Percentiles rank a stretch among this genome's conserved stretches.
phyloP scores from a whole-genome alignment of 192 early-diverging fungal genomes.

The Haplosporangium gracile region DNA sequence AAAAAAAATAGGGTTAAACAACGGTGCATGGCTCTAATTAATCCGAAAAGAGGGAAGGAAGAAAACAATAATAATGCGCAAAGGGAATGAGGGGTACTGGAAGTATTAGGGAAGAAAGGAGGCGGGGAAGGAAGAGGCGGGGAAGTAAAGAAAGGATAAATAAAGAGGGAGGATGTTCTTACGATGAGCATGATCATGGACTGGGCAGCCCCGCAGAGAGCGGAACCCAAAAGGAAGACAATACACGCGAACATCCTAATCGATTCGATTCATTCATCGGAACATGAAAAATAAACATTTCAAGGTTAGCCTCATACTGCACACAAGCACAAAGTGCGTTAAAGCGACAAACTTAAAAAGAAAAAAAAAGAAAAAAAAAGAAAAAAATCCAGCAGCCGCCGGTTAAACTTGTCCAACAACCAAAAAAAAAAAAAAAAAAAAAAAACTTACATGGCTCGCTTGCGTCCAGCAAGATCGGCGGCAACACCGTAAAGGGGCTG shows the following conservation, averaged over 20 bases:
- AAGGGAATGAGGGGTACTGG: neutral
- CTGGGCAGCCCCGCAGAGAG: constrained; percentile 72
- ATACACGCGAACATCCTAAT: constrained; percentile 45
- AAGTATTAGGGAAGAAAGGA: neutral
- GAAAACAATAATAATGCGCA: neutral
- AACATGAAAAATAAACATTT: neutral
- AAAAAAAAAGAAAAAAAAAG: too few species aligned
- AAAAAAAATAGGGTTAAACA: neutral
- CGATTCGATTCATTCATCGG: neutral
- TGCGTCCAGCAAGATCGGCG: constrained; percentile 35
- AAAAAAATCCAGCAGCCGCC: neutral
- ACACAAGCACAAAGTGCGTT: neutral
- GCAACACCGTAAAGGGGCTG: constrained; percentile 49
- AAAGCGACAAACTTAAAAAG: neutral
- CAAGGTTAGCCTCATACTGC: neutral
- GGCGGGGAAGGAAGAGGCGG: neutral
- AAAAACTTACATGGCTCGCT: constrained; percentile 39
- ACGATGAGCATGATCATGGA: constrained; percentile 69
- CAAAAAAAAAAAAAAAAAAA: neutral
- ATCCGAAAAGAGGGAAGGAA: neutral
- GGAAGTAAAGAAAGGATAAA: neutral
- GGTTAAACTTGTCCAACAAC: neutral
- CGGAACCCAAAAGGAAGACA: constrained; percentile 76
- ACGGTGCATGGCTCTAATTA: neutral
- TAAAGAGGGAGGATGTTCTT: constrained; percentile 2